Percentiles rank a stretch among this genome's conserved stretches.
Evolutionary conservation across 2,329 filamentous ascomycete species (phyloP).

Genomic region (Aureobasidium sp.): DNA sequence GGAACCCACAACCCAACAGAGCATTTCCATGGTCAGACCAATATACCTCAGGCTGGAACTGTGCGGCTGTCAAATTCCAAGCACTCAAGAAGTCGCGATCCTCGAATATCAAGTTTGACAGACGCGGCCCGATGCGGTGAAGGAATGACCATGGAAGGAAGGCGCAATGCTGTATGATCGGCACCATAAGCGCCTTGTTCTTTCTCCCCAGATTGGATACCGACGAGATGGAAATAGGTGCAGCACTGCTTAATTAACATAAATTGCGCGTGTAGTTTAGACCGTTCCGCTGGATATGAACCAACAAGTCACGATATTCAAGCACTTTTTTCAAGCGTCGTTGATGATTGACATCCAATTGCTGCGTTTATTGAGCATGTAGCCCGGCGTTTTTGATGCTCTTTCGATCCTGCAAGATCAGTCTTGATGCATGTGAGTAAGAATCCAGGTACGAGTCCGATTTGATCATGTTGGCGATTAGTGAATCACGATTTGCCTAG

Average conservation of each 20-base stretch:
- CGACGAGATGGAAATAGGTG: not conserved
- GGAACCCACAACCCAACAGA: not conserved
- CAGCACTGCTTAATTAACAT: not conserved
- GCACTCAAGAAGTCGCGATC: not conserved
- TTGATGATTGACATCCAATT: not conserved
- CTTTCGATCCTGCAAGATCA: not conserved
- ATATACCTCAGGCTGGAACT: not conserved
- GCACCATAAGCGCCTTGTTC: not conserved
- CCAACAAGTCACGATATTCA: not conserved
- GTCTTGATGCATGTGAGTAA: not conserved
- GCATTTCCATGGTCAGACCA: not conserved
- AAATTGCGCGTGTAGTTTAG: not conserved
- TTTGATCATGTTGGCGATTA: not conserved
- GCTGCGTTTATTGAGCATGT: not conserved
- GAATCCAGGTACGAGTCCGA: not conserved
- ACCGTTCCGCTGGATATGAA: not conserved
- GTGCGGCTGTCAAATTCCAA: not conserved
- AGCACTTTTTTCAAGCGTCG: not conserved
- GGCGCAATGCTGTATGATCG: not conserved
- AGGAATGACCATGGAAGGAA: not conserved
- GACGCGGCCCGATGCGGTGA: not conserved
- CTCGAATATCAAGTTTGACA: not conserved
- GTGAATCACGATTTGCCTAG: not conserved
- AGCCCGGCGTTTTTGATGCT: not conserved
- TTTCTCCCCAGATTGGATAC: constrained; percentile 3